Conservation (phyloP, 768 basidiomycete genomes). For the Trametes villosa region DNA sequence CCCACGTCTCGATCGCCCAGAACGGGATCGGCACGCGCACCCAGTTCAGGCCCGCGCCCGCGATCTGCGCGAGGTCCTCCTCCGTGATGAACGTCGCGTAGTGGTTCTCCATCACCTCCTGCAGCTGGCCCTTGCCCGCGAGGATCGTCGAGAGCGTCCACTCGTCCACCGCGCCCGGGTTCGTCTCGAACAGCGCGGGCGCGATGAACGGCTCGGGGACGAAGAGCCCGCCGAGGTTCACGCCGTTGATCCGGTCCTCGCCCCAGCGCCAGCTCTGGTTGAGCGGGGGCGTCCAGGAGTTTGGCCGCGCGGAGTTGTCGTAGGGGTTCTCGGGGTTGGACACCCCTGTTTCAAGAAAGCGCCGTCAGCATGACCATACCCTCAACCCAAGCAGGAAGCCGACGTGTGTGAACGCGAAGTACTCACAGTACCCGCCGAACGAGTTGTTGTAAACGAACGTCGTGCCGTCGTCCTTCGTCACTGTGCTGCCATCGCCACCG, state of each 20-base stretch:
- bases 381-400: not conserved
- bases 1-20: slow-evolving; percentile 83
- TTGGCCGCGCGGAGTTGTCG: slow-evolving; percentile 73
- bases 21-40: slow-evolving; percentile 80
- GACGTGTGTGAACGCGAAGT: not conserved
- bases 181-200: slow-evolving; percentile 60
- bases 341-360: slow-evolving; percentile 50
- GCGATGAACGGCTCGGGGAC: slow-evolving; percentile 80
- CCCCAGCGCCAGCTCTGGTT: slow-evolving; percentile 77
- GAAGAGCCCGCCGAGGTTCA: slow-evolving; percentile 78
- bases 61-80: slow-evolving; percentile 34
- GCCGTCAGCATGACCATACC: not conserved
- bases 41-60: slow-evolving; percentile 79
- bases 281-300: slow-evolving; percentile 81
- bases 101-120: slow-evolving; percentile 54
- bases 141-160: slow-evolving; percentile 67
- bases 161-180: slow-evolving; percentile 61
- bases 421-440: slow-evolving; percentile 91
- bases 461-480: slow-evolving; percentile 82
- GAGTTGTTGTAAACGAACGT: slow-evolving; percentile 81
- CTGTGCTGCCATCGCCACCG: slow-evolving; percentile 78
- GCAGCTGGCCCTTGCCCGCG: slow-evolving; percentile 58
- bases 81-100: slow-evolving; percentile 77
- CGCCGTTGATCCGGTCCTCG: slow-evolving; percentile 62
- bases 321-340: slow-evolving; percentile 73